These are phyloP conservation scores for Abelmoschus esculentus DNA, from an alignment of 345 rosid species.

Conservation along the genomic window DNA sequence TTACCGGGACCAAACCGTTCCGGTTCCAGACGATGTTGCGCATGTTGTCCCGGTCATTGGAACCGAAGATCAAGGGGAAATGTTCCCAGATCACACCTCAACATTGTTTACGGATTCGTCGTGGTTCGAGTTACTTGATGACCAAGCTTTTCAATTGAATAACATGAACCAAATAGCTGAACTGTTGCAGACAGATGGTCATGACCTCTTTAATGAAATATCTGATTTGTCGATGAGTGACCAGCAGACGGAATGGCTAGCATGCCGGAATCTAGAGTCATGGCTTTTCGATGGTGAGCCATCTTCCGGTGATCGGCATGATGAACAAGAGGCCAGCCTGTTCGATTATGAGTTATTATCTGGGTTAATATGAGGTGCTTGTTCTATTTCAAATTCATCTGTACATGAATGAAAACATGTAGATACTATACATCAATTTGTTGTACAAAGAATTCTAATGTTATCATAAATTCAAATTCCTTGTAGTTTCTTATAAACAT, in stretches of 20 bases:
- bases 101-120: not conserved
- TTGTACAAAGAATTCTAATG: not conserved
- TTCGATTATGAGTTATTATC: constrained; percentile 7
- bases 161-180: not conserved
- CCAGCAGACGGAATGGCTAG: not conserved
- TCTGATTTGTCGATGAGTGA: not conserved
- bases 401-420: not conserved
- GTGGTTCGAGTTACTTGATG: not conserved
- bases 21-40: not conserved
- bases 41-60: not conserved
- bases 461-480: not conserved
- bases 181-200: not conserved
- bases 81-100: not conserved
- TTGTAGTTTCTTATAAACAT: not conserved
- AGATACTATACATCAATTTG: not conserved
- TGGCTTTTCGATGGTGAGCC: constrained; percentile 29
- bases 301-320: not conserved
- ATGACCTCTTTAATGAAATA: not conserved
- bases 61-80: not conserved
- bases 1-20: not conserved
- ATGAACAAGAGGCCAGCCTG: not conserved
- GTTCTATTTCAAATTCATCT: not conserved
- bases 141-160: not conserved
- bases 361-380: not conserved
- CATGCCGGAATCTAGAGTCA: constrained; percentile 24